These are phyloP conservation scores for Heliamphora pulchella DNA, from an alignment of 179 eudicot species.

Conservation along the genomic window DNA sequence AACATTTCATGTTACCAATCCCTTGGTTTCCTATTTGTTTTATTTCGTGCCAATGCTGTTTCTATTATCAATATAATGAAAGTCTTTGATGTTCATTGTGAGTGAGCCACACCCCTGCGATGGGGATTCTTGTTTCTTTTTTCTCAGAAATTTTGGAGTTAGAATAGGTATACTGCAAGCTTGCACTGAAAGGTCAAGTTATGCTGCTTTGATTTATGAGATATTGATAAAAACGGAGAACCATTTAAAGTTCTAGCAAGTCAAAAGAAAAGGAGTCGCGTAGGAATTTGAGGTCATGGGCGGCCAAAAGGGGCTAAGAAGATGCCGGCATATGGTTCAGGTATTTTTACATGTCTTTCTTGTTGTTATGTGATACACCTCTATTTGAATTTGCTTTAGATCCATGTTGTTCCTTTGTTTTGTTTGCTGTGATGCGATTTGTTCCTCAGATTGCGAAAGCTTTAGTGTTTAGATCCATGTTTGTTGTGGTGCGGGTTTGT, in stretches of 20 bases:
- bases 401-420: neutral
- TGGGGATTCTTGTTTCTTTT: slow-evolving; percentile 12
- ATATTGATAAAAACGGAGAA: neutral
- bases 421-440: neutral
- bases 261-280: neutral
- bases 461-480: too few relatives aligned
- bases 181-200: slow-evolving; percentile 7
- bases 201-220: neutral
- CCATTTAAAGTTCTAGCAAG: neutral
- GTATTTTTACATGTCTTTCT: slow-evolving; percentile 19
- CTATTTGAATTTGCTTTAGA: neutral
- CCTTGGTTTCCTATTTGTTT: slow-evolving; percentile 29
- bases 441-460: neutral
- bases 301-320: slow-evolving; percentile 13
- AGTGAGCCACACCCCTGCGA: slow-evolving; percentile 2
- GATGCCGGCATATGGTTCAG: slow-evolving; percentile 20
- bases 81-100: neutral
- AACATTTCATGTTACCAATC: slow-evolving; percentile 27
- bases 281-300: slow-evolving; percentile 11
- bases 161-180: slow-evolving; percentile 10
- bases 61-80: slow-evolving; percentile 14
- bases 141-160: slow-evolving; percentile 18
- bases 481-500: too few relatives aligned
- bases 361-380: neutral
- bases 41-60: slow-evolving; percentile 23